Conservation (phyloP, 371 early-diverging fungal genomes). For the Choanephora cucurbitarum region DNA sequence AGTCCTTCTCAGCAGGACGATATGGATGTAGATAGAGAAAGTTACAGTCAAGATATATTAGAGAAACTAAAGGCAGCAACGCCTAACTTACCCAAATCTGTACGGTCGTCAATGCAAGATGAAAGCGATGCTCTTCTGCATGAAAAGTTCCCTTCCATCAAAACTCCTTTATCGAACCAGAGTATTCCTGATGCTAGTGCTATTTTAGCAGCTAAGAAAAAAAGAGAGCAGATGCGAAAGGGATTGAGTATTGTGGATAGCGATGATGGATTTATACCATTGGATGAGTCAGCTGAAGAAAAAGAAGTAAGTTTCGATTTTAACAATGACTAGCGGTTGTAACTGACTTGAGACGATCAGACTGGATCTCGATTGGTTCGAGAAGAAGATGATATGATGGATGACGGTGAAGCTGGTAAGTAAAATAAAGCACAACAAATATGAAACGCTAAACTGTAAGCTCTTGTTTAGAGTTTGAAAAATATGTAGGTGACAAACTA, state of each 20-base stretch:
- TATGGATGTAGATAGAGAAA: neutral
- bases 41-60: constrained; percentile 34
- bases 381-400: constrained; percentile 57
- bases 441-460: neutral
- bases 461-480: constrained; percentile 39
- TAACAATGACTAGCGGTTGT: no score
- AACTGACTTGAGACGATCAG: no score
- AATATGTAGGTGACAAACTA: constrained; percentile 49
- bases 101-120: constrained; percentile 8
- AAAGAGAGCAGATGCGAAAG: constrained; percentile 50
- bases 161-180: constrained; percentile 19
- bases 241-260: constrained; percentile 29
- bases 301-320: neutral
- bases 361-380: constrained; percentile 43
- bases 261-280: constrained; percentile 46
- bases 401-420: constrained; percentile 52
- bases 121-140: constrained; percentile 37
- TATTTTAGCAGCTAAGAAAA: constrained; percentile 57
- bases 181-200: constrained; percentile 50
- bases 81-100: constrained; percentile 35
- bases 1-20: constrained; percentile 7
- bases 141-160: constrained; percentile 44
- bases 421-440: no score
- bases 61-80: constrained; percentile 40
- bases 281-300: constrained; percentile 22